phyloP scores from a whole-genome alignment of 1,139 yeast genomes.

The Blastobotrys elegans region DNA sequence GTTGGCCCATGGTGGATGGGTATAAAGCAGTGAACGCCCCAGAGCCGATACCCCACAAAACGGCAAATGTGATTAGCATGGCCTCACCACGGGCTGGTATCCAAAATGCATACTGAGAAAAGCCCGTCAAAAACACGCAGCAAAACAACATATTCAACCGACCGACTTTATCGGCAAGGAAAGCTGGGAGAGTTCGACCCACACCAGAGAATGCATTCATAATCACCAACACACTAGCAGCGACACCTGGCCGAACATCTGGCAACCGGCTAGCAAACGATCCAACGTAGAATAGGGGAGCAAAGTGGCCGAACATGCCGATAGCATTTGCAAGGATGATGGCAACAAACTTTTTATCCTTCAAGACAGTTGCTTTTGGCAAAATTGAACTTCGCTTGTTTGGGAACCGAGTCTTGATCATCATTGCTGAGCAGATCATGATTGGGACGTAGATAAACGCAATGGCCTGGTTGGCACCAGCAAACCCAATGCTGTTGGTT shows the following conservation, averaged over 20 bases:
- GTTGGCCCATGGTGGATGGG: conserved; percentile 41
- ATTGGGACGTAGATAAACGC: conserved; percentile 37
- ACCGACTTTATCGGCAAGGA: conserved; percentile 52
- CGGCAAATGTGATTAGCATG: conserved; percentile 40
- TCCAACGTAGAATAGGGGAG: conserved; percentile 49
- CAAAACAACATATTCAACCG: conserved; percentile 46
- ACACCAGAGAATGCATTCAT: conserved; percentile 55
- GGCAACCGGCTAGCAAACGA: conserved; percentile 52
- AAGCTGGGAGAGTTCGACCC: conserved; percentile 56
- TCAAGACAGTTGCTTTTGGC: conserved; percentile 16
- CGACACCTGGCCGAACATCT: conserved; percentile 45
- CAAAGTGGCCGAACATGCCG: conserved; percentile 38
- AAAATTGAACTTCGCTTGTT: conserved; percentile 15
- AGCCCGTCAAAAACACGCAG: conserved; percentile 24
- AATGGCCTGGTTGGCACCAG: conserved; percentile 47
- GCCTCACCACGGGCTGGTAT: conserved; percentile 37
- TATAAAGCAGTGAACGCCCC: conserved; percentile 39
- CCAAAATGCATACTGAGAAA: conserved; percentile 32
- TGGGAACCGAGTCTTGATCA: conserved; percentile 31
- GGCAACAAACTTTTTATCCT: conserved; percentile 5
- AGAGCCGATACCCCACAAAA: conserved; percentile 47
- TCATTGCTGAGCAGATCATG: conserved; percentile 36
- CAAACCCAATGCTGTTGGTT: conserved; percentile 48
- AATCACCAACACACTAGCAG: conserved; percentile 40
- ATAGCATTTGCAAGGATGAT: conserved; percentile 27